These are phyloP conservation scores for Kokia cookei DNA, from an alignment of 441 rosid species.

Conservation along the genomic window DNA sequence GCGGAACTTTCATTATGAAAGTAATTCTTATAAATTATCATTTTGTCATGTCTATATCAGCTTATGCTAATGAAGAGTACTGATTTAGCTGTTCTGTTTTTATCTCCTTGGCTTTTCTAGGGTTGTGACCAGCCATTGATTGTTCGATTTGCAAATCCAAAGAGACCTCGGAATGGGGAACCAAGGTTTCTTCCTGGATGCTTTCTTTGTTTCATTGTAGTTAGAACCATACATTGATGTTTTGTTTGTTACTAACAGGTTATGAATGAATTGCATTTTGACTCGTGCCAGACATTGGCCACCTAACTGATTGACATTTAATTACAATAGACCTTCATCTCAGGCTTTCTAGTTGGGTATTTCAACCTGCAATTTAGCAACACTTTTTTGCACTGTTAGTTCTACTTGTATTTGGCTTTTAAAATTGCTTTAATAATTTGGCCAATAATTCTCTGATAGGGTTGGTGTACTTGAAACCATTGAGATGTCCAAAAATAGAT, in stretches of 20 bases:
- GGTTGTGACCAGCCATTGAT: slow-evolving; percentile 80
- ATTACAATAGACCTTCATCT: neutral
- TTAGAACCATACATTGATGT: neutral
- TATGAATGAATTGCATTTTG: neutral
- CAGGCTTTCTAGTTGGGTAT: neutral
- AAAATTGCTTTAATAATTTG: neutral
- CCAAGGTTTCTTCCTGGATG: slow-evolving; percentile 38
- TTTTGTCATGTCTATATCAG: neutral
- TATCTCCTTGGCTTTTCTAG: slow-evolving; percentile 29
- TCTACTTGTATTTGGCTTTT: neutral
- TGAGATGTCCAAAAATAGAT: neutral
- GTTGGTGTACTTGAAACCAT: neutral
- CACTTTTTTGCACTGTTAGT: neutral
- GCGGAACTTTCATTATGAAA: slow-evolving; percentile 69
- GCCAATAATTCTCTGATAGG: neutral
- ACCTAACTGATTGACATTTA: neutral
- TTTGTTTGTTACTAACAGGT: neutral
- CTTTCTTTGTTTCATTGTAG: neutral
- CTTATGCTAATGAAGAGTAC: slow-evolving; percentile 13
- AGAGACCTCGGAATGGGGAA: slow-evolving; percentile 61
- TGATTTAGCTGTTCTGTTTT: slow-evolving; percentile 7
- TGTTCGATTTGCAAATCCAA: slow-evolving; percentile 84
- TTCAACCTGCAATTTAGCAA: neutral
- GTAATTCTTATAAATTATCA: slow-evolving; percentile 29
- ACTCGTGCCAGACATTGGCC: neutral